Evolutionary conservation across 2,329 filamentous ascomycete species (phyloP), one percentile per base, ranked within the genome.

Genomic region (Pestalotiopsis sp.): DNA sequence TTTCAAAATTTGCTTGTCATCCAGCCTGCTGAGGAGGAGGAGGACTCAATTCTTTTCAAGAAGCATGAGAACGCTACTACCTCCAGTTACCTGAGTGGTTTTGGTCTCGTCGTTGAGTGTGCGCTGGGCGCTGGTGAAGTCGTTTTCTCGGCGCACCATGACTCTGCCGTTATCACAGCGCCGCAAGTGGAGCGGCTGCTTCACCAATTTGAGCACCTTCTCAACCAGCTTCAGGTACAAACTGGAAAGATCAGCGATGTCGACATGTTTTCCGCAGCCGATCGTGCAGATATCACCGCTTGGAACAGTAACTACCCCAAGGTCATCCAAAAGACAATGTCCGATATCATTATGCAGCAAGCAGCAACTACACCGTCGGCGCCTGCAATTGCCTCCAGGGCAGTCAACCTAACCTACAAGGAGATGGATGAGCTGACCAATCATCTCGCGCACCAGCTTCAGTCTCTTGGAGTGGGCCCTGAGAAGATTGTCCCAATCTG

Each of bases 401-500:
- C 12, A 38, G 31, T 62, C 14, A 41, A 62, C 20, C 36, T 62
- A 31, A 39, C 59, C 31, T 62, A 62, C 31, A 62, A 62, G 59
- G 59, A 62, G 31, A 62, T 62, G 59, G 59, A 39, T n/a, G 59
- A 62, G 14, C 17, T 62, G 4, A 36, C 59, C 13, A 62, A 62
- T 20, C 59, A 62, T 20, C 59, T 62, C 38, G 59, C 59, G 4
- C 59, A 60, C 39, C 36, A 52, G 17, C 45, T 39, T 20, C 59
- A 62, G 20, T 39, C 66, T 25, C 59, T 65, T 20, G 59, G 61
- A 4, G 20, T 68, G 27, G 64, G 64, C 4, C 67, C 63, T 3
- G 69, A 60, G 39, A 67, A 65, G 4, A 60, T 76, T 7, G 71
- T 75, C 1, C 70, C 73, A 4, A 65, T 76, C n/a, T 74, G 72